Evolutionary conservation across 257 asterid genomes (phyloP).

Genomic region (Salvia splendens): DNA sequence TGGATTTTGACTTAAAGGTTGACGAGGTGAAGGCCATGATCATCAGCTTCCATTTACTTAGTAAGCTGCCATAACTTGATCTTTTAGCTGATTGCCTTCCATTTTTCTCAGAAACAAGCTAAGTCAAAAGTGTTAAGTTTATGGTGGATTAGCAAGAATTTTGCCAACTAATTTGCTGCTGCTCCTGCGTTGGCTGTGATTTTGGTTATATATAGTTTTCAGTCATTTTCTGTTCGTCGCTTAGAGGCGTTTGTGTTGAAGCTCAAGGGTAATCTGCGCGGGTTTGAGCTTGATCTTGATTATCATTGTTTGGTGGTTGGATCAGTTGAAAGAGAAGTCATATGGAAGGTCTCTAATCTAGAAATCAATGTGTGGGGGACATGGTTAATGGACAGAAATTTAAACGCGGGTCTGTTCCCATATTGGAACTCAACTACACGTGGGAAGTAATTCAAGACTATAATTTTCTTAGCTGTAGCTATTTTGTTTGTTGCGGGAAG

Average conservation of each 20-base stretch:
- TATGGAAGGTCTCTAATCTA: constrained; percentile 47
- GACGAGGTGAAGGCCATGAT: constrained; percentile 38
- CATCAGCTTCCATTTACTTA: constrained; percentile 21
- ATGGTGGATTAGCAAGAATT: constrained; percentile 20
- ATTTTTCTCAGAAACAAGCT: constrained; percentile 11
- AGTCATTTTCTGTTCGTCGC: neutral
- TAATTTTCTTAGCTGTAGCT: constrained; percentile 31
- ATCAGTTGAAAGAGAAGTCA: constrained; percentile 32
- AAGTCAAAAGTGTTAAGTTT: constrained; percentile 27
- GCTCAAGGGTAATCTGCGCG: constrained; percentile 19
- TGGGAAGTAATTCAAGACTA: constrained; percentile 43
- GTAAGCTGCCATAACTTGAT: constrained; percentile 24
- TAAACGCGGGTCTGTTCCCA: constrained; percentile 51
- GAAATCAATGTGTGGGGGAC: constrained; percentile 61
- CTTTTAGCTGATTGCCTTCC: constrained; percentile 8
- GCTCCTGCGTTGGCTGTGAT: constrained; percentile 18
- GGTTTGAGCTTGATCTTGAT: constrained; percentile 15
- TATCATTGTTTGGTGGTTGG: constrained; percentile 26
- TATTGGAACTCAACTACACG: constrained; percentile 48
- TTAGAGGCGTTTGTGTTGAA: constrained; percentile 25
- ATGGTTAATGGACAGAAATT: constrained; percentile 68
- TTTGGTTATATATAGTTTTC: neutral
- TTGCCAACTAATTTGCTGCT: constrained; percentile 2
- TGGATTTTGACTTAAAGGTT: constrained; percentile 31
- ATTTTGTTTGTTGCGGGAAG: constrained; percentile 37